Conservation (phyloP, 208 protist species). For the Lotmaria passim region DNA sequence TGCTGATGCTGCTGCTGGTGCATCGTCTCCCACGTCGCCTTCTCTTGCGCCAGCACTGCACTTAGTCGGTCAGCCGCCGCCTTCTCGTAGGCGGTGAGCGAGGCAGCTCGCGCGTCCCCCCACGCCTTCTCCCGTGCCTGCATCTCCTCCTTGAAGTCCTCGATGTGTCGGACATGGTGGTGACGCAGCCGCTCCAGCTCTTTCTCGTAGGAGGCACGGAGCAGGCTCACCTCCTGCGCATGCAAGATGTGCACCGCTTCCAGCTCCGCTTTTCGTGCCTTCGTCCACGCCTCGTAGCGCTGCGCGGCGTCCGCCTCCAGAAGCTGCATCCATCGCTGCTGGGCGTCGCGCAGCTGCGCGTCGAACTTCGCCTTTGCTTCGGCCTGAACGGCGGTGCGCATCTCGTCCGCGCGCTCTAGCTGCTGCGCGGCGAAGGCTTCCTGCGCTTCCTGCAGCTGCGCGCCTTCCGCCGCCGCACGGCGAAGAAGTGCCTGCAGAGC, state of each 20-base stretch:
- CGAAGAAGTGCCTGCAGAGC: conserved; percentile 7
- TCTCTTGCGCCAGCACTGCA: conserved; percentile 13
- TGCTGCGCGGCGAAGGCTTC: conserved; percentile 24
- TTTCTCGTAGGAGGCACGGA: conserved; percentile 14
- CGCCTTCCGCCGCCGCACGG: conserved; percentile 16
- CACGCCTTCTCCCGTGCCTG: conserved; percentile 18
- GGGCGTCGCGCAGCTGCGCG: conserved; percentile 1
- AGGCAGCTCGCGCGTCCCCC: conserved; percentile 15
- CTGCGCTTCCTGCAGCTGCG: conserved; percentile 11
- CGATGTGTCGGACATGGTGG: conserved; percentile 1
- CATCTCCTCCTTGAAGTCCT: conserved; percentile 17
- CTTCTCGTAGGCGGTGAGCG: conserved; percentile 21
- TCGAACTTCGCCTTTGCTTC: conserved; percentile 10
- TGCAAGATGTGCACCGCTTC: conserved; percentile 8
- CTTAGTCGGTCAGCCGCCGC: conserved; percentile 11
- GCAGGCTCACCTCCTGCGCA: conserved; percentile 13
- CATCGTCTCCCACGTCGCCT: background rate
- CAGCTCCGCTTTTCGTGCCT: conserved; percentile 17
- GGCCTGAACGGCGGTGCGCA: background rate
- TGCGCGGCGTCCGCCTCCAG: conserved; percentile 13
- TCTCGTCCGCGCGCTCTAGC: conserved; percentile 2
- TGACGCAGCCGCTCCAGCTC: conserved; percentile 6
- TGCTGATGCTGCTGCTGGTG: conserved; percentile 1
- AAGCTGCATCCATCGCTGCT: conserved; percentile 13
- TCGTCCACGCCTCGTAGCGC: conserved; percentile 25